These are phyloP conservation scores for Mantamonas sphyraenae DNA, from an alignment of 78 protist genomes.

Conservation along the genomic window DNA sequence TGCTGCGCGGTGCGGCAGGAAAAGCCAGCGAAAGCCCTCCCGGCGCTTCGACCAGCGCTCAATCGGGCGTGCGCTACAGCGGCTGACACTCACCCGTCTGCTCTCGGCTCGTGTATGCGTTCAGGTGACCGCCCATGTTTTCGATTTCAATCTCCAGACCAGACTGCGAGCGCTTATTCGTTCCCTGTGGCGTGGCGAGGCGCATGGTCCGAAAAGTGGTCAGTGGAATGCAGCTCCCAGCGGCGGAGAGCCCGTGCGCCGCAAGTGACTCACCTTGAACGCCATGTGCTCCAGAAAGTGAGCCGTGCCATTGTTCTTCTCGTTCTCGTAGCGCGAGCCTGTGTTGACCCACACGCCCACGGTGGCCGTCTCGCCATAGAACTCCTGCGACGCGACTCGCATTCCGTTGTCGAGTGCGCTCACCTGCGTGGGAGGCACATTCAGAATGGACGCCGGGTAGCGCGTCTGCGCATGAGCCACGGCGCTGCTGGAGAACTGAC, in stretches of 20 bases:
- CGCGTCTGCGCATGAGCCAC: too few species aligned
- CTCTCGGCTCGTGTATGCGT: conserved; percentile 94
- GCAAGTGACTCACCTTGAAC: conserved; percentile 55
- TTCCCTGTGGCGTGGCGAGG: not conserved
- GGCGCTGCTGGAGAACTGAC: too few species aligned
- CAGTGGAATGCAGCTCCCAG: not conserved
- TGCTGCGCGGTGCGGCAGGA: not conserved
- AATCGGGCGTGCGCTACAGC: not conserved
- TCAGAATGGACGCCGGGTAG: too few species aligned
- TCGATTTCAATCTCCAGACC: conserved; percentile 42
- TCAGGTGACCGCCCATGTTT: conserved; percentile 90
- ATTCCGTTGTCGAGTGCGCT: conserved; percentile 75
- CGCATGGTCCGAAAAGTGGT: not conserved
- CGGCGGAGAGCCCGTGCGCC: not conserved
- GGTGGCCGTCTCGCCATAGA: conserved; percentile 52
- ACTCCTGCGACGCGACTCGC: conserved; percentile 81
- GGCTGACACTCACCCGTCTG: conserved; percentile 53
- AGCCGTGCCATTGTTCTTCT: conserved; percentile 91
- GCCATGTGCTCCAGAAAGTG: conserved; percentile 96
- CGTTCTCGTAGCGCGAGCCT: conserved; percentile 87
- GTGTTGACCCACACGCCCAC: conserved; percentile 91
- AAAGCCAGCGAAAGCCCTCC: too few species aligned
- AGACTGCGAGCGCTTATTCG: not conserved
- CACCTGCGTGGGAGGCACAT: too few species aligned
- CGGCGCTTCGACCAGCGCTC: too few species aligned